phyloP scores from a whole-genome alignment of 257 asterid genomes.

The Solanum okadae region DNA sequence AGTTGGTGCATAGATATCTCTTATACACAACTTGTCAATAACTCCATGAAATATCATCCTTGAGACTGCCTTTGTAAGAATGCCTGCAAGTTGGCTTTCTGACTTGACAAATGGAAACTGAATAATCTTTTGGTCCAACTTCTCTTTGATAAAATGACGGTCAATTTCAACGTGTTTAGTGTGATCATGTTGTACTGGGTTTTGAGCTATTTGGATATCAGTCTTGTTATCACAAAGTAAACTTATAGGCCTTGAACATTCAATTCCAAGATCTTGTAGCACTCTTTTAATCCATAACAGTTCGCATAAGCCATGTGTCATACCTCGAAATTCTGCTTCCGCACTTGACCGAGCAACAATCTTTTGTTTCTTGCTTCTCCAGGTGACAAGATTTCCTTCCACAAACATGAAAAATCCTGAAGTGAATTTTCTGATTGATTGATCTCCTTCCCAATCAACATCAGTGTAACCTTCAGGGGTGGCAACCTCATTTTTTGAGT shows the following conservation, averaged over 20 bases:
- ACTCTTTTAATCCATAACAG: neutral
- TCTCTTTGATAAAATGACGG: no score
- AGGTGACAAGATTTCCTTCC: neutral
- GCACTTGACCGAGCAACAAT: neutral
- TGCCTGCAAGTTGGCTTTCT: no score
- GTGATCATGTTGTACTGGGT: neutral
- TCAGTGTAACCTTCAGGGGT: neutral
- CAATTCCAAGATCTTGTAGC: neutral
- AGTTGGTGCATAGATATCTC: no score
- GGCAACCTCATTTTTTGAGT: neutral
- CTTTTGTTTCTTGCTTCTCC: neutral
- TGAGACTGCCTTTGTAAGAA: no score
- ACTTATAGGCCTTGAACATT: neutral
- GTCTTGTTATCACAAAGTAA: neutral
- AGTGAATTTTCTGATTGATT: neutral
- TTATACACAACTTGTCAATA: no score
- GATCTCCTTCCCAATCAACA: neutral
- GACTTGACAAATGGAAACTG: no score
- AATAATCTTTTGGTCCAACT: no score
- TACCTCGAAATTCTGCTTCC: neutral
- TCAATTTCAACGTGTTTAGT: no score
- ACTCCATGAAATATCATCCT: no score
- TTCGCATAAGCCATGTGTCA: neutral
- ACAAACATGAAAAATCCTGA: neutral
- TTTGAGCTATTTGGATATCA: neutral